A percentile compares a stretch with the other conserved stretches of the same genome.
Conservation (phyloP, 768 basidiomycete genomes). For the Mycena filopes region DNA sequence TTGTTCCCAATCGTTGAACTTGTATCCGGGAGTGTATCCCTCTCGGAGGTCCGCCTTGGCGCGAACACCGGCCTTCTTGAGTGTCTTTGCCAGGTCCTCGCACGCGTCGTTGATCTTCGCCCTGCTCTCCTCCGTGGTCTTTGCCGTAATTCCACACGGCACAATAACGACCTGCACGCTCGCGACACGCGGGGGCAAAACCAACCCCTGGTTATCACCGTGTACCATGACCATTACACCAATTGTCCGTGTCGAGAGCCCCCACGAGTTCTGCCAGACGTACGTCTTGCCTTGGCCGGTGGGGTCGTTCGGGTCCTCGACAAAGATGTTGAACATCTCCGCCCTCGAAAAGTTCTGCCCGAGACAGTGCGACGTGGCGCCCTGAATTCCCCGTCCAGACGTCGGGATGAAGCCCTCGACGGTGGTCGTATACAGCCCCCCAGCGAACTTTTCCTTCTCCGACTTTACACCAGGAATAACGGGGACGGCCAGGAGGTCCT, state of each 20-base stretch:
- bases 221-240: conserved; percentile 99
- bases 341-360: conserved; percentile 98
- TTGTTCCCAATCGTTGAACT: conserved; percentile 99
- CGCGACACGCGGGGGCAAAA: conserved; percentile 98
- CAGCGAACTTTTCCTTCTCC: conserved; percentile 99
- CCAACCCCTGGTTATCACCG: conserved; percentile 96
- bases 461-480: conserved; percentile 98
- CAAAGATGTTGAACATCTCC: conserved; percentile 98
- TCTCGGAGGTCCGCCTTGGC: conserved; percentile 94
- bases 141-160: conserved; percentile 94
- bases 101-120: conserved; percentile 80
- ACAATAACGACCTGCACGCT: conserved; percentile 90
- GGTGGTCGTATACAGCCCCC: conserved; percentile 97
- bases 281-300: conserved; percentile 75
- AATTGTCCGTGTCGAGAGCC: conserved; percentile 93
- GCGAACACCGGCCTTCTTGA: conserved; percentile 80
- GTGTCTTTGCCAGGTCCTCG: conserved; percentile 75
- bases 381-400: conserved; percentile 97
- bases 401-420: conserved; percentile 98
- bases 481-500: conserved; percentile 96
- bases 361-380: conserved; percentile 96
- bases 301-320: conserved; percentile 90
- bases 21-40: conserved; percentile 97
- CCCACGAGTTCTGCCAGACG: conserved; percentile 99
- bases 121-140: conserved; percentile 75